Percentiles rank a stretch among this genome's conserved stretches.
These are phyloP conservation scores for Pseudohalonectria lignicola DNA, from an alignment of 2,329 filamentous ascomycete species.

Conservation along the genomic window DNA sequence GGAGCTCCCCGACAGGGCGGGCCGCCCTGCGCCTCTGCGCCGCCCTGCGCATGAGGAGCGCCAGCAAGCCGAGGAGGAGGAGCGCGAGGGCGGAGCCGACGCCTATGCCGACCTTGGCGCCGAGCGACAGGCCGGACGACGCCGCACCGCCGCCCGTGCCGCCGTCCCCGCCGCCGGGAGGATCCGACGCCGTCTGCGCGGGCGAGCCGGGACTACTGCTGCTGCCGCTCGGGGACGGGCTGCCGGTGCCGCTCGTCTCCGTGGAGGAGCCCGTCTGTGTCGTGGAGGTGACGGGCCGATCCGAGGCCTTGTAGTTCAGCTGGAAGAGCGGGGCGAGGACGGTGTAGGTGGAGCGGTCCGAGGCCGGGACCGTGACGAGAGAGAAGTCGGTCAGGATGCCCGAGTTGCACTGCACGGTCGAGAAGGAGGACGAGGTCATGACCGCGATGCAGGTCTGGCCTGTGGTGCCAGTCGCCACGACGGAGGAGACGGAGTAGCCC, in stretches of 20 bases:
- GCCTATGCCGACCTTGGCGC: constrained; percentile 10
- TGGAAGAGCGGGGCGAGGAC: constrained; percentile 19
- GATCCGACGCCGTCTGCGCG: neutral
- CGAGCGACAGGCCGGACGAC: neutral
- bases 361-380: constrained; percentile 7
- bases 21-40: neutral
- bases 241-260: too few species aligned
- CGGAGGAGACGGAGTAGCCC: constrained; percentile 9
- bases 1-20: neutral
- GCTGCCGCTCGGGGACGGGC: neutral
- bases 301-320: constrained; percentile 11
- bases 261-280: too few species aligned
- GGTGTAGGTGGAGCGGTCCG: constrained; percentile 4
- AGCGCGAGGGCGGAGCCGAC: constrained; percentile 8
- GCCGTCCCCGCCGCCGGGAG: neutral
- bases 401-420: constrained; percentile 10
- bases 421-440: constrained; percentile 7
- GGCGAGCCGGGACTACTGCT: neutral
- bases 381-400: constrained; percentile 9
- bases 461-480: constrained; percentile 1
- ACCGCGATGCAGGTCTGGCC: constrained; percentile 7
- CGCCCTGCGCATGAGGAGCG: neutral
- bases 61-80: constrained; percentile 1
- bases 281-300: neutral
- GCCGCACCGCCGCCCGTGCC: too few species aligned